Percentiles rank a stretch among this genome's conserved stretches.
Evolutionary conservation across 768 basidiomycete species (phyloP).

Genomic region (Zangia roseola): DNA sequence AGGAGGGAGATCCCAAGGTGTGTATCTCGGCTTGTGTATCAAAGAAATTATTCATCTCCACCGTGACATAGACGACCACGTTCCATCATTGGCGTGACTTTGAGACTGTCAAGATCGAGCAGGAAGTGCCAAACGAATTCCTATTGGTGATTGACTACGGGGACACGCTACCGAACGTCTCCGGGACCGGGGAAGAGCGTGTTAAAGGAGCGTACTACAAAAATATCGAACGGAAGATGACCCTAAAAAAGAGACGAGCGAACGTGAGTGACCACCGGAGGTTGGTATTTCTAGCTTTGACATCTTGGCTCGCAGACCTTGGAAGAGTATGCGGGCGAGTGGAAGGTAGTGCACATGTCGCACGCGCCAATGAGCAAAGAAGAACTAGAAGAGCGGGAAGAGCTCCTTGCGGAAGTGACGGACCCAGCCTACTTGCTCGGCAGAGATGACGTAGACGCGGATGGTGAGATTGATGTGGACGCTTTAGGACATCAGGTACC

Average conservation of each 20-base stretch:
- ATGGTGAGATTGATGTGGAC: slow-evolving; percentile 53
- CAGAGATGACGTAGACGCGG: slow-evolving; percentile 53
- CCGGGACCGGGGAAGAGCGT: slow-evolving; percentile 39
- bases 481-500: slow-evolving; percentile 61
- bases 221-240: slow-evolving; percentile 86
- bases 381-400: slow-evolving; percentile 76
- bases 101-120: slow-evolving; percentile 83
- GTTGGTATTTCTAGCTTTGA: slow-evolving; percentile 1
- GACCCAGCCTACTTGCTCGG: slow-evolving; percentile 60
- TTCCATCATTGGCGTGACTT: slow-evolving; percentile 84
- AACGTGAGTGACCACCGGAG: slow-evolving; percentile 50
- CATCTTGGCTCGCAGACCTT: slow-evolving; percentile 43
- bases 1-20: slow-evolving; percentile 59
- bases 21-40: slow-evolving; percentile 8
- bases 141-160: slow-evolving; percentile 72
- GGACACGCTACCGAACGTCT: slow-evolving; percentile 35
- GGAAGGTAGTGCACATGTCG: slow-evolving; percentile 74
- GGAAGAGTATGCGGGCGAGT: slow-evolving; percentile 77
- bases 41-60: background rate
- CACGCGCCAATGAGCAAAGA: slow-evolving; percentile 71
- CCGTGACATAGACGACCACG: slow-evolving; percentile 50
- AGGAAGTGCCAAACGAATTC: slow-evolving; percentile 84
- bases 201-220: slow-evolving; percentile 83
- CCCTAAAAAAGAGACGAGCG: slow-evolving; percentile 78
- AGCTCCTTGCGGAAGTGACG: slow-evolving; percentile 71